Evolutionary conservation across 2,329 filamentous ascomycete genomes (phyloP), one percentile per base, ranked within the genome.

Genomic region (Pseudophaeomoniella oleicola): DNA sequence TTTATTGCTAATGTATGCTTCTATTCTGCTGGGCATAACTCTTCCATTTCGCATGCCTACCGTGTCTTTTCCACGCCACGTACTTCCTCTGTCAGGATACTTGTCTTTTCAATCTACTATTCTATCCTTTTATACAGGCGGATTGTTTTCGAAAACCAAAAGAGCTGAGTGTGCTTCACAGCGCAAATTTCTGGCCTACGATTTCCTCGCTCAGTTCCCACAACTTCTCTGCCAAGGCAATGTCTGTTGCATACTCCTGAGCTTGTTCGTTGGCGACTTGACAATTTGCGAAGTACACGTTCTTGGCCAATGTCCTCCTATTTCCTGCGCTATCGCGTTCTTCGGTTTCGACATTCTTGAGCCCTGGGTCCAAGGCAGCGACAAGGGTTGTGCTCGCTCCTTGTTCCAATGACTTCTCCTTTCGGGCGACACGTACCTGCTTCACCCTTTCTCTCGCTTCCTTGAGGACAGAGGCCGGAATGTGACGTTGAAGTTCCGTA

Each of bases 341-440:
- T 27, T 42, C 34, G 14, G 16, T 39, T 16, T 36, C 33, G 13
- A 38, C 32, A 16, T 16, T 13, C 29, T n/a, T 31, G 34, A 44
- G 22, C 16, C 36, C 39, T 10, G 60, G 61, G 43, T 64, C 62
- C 18, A 64, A 53, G 10, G 60, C 63, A 5, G 62, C 60, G 13
- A 59, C 55, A 12, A 66, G 44, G 27, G 53, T 57, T 2, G 62
- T 64, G 12, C 56, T 53, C 34, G 55, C 56, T 4, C 62, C 62
- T 46, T 63, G 56, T 44, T 60, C 54, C 16, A 54, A 40, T 5
- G 51, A 56, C 44, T 60, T 63, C 9, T 6, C n/a, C n/a, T 9
- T 27, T 6, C 6, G 14, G 14, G 19, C 19, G 19, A 27, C 9
- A 10, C 32, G 30, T n/a, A 4, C n/a, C 13, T 31, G 17, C 27